A percentile compares a stretch with the other conserved stretches of the same genome.
These are phyloP conservation scores for Saprolegnia parasitica DNA, from an alignment of 352 stramenopile species.

Conservation along the genomic window DNA sequence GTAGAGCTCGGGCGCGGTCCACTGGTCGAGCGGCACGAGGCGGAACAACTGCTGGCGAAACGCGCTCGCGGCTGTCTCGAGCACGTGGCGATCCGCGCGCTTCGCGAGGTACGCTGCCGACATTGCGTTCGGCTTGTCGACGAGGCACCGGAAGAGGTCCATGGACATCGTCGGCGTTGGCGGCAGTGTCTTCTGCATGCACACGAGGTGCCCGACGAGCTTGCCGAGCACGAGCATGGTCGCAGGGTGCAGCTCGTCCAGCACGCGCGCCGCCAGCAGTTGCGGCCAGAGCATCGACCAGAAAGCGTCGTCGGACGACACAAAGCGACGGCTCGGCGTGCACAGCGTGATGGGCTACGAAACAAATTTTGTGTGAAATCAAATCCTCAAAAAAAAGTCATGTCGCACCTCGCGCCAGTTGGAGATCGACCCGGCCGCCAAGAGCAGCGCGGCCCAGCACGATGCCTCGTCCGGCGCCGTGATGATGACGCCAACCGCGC, in stretches of 20 bases:
- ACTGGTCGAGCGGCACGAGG: not conserved
- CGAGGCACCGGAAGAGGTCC: not conserved
- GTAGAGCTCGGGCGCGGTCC: not conserved
- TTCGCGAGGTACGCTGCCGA: not conserved
- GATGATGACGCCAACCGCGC: not conserved
- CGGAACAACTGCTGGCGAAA: not conserved
- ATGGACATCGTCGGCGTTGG: not conserved
- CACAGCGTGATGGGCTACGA: not conserved
- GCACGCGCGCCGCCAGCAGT: not conserved
- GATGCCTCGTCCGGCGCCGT: not conserved
- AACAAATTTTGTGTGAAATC: not conserved
- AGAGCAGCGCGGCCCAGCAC: not conserved
- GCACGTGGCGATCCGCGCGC: not conserved
- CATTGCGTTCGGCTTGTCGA: not conserved
- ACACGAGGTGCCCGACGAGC: not conserved
- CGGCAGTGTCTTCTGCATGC: not conserved
- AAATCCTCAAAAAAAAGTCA: not conserved
- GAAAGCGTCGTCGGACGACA: not conserved
- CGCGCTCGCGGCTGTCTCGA: not conserved
- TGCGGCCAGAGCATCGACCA: not conserved
- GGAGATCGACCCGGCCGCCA: not conserved
- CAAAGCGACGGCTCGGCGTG: not conserved
- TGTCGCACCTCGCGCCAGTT: conserved; percentile 10
- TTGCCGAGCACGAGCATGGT: not conserved
- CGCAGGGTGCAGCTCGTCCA: not conserved